Evolutionary conservation across 768 basidiomycete species (phyloP).

Genomic region (Kwoniella mangroviensis): DNA sequence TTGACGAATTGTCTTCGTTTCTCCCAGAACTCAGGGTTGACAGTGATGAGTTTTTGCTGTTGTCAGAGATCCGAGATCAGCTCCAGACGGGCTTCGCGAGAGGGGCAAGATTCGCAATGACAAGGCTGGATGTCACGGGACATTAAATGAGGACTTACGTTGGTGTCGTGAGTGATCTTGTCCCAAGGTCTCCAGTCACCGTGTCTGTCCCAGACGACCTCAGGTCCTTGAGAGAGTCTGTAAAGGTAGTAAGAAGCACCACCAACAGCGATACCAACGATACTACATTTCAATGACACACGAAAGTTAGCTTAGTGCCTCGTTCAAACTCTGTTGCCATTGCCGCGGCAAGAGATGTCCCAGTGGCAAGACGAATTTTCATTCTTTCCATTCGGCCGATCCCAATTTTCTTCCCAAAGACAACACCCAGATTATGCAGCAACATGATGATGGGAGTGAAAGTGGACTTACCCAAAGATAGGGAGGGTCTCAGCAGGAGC

Average conservation of each 20-base stretch:
- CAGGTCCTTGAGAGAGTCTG: slow-evolving; percentile 66
- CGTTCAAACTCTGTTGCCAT: slow-evolving; percentile 20
- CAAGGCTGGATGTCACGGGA: no score
- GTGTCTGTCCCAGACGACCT: slow-evolving; percentile 66
- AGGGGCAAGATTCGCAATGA: no score
- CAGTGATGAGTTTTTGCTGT: slow-evolving; percentile 32
- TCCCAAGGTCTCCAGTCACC: slow-evolving; percentile 89
- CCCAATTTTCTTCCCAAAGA: background rate
- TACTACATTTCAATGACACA: slow-evolving; percentile 18
- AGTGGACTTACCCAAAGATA: slow-evolving; percentile 22
- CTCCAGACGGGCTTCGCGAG: no score
- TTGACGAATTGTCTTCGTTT: slow-evolving; percentile 19
- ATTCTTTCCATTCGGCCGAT: slow-evolving; percentile 9
- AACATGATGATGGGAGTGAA: background rate
- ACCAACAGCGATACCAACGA: slow-evolving; percentile 62
- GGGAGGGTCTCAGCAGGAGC: slow-evolving; percentile 71
- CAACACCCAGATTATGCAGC: background rate
- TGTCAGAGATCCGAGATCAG: no score
- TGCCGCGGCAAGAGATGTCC: slow-evolving; percentile 61
- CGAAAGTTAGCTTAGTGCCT: slow-evolving; percentile 57
- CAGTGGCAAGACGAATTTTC: background rate
- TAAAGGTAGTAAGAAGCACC: slow-evolving; percentile 73
- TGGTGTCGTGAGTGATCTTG: slow-evolving; percentile 63
- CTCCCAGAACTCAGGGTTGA: slow-evolving; percentile 30
- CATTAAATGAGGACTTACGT: no score